A percentile compares a stretch with the other conserved stretches of the same genome.
Conservation (phyloP, 169 alveolate species). For the Eimeria acervulina region DNA sequence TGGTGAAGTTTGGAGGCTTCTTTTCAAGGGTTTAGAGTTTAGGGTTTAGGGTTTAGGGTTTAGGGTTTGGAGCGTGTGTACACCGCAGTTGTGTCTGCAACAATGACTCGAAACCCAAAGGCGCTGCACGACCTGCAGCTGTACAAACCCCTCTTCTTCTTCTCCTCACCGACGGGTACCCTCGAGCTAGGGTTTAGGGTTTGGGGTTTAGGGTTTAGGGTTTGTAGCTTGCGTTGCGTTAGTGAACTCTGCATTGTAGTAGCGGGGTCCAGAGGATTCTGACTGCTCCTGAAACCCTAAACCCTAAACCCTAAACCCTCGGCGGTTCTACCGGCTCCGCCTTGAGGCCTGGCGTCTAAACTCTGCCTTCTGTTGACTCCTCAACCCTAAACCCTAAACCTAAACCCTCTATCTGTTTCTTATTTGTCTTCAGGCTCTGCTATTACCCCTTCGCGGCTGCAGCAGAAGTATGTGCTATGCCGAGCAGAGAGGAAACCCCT, state of each 20-base stretch:
- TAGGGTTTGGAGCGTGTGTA: not conserved
- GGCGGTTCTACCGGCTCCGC: no score
- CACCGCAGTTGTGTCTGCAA: slow-evolving; percentile 80
- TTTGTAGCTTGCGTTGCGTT: not conserved
- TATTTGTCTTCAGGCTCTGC: not conserved
- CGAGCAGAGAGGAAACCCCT: slow-evolving; percentile 58
- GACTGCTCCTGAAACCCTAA: not conserved
- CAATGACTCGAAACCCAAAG: slow-evolving; percentile 80
- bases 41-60: slow-evolving; percentile 12
- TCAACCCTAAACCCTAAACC: not conserved
- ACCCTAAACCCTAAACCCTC: slow-evolving; percentile 13
- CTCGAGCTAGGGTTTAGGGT: slow-evolving; percentile 6
- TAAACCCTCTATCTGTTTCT: not conserved
- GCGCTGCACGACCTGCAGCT: slow-evolving; percentile 69
- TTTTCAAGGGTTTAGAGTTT: not conserved
- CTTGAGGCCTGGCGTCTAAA: no score
- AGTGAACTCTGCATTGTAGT: not conserved
- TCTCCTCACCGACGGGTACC: slow-evolving; percentile 72
- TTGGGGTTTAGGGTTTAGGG: not conserved
- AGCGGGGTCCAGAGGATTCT: no score
- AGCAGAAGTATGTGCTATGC: slow-evolving; percentile 74
- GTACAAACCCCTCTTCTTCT: slow-evolving; percentile 78
- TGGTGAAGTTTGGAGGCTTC: not conserved
- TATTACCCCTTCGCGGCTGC: slow-evolving; percentile 16
- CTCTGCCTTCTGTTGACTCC: not conserved